A percentile compares a stretch with the other conserved stretches of the same genome.
Evolutionary conservation across 1,284 basidiomycete species (phyloP).

Genomic region (Jaminaea rosea): DNA sequence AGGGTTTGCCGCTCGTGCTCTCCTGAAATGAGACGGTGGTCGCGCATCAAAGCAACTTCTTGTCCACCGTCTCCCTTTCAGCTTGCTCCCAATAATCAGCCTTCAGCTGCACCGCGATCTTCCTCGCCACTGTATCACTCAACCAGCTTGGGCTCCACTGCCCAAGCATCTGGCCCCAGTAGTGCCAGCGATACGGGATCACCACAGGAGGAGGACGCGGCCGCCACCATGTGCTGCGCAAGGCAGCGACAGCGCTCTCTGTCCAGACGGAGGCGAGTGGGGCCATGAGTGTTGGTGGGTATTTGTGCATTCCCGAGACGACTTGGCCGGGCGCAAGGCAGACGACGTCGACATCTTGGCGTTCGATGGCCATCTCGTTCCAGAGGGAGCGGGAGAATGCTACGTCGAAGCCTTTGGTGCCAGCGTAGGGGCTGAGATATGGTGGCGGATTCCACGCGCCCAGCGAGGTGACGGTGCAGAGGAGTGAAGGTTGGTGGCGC

Average conservation of each 20-base stretch:
- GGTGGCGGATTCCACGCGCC: conserved; percentile 13
- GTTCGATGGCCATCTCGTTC: conserved; percentile 10
- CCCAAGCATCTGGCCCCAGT: not conserved
- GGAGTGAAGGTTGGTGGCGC: conserved; percentile 7
- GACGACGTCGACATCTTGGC: conserved; percentile 9
- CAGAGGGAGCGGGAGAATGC: conserved; percentile 10
- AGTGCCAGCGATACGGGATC: conserved; percentile 6
- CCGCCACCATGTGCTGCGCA: conserved; percentile 1
- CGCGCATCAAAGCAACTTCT: no score
- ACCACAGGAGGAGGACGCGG: not conserved
- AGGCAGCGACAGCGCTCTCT: not conserved
- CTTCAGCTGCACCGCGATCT: no score
- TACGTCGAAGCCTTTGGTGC: conserved; percentile 11
- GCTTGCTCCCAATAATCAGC: no score
- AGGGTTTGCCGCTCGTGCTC: no score
- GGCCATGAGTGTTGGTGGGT: conserved; percentile 5
- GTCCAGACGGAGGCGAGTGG: conserved; percentile 6
- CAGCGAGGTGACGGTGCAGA: conserved; percentile 11
- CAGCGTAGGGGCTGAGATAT: conserved; percentile 9
- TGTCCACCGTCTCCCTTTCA: no score
- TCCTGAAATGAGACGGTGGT: no score
- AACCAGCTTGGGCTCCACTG: no score
- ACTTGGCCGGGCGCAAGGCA: conserved; percentile 12
- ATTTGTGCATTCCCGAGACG: conserved; percentile 9
- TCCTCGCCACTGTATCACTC: no score